Base-by-base conservation (phyloP, 169 alveolate species). In the Eimeria necatrix region DNA sequence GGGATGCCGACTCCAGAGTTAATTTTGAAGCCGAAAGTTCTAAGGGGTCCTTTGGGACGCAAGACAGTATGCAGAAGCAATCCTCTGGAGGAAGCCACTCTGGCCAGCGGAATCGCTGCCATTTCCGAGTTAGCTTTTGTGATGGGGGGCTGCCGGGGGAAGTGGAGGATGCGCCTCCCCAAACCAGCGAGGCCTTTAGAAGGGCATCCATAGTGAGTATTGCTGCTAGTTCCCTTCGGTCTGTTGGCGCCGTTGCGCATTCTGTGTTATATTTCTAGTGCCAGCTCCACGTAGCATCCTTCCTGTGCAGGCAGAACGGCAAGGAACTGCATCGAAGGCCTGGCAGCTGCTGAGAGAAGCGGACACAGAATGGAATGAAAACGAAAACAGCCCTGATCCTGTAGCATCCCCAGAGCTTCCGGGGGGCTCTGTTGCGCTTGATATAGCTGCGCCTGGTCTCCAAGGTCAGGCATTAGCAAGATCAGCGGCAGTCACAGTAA, bases 261-360 rank as follows among this genome's bases (percentile, higher is more conserved):
- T 56, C 68, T 18, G 12, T 56, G 12, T 56, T 56, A 10, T 56
- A 12, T 18, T 24, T n/a, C 32, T 68, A 18, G 12, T 16, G 46
- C 78, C n/a, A 12, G 9, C 46, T 12, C 12, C 46, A n/a, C 9
- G 32, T 18, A n/a, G 1, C 68, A 56, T 10, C 68, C 20, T 10
- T 56, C n/a, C 41, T 49, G 14, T n/a, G 64, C 87, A 78, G 87
- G 87, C 87, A 4, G 87, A 78, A 32, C 14, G 87, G 24, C 64
- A 78, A 48, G 87, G 46, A 14, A 78, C 59, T 26, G 87, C 87
- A 16, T 8, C 64, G 18, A 32, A 48, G 32, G 87, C 59, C 12
- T 20, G 52, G 32, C 64, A 22, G 52, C 24, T 3, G 87, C 22
- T 78, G 64, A 12, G 41, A 20, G 22, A 1, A 10, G 64, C 10